Evolutionary conservation across 371 early-diverging fungal species (phyloP).

Genomic region (Mortierella sp.): DNA sequence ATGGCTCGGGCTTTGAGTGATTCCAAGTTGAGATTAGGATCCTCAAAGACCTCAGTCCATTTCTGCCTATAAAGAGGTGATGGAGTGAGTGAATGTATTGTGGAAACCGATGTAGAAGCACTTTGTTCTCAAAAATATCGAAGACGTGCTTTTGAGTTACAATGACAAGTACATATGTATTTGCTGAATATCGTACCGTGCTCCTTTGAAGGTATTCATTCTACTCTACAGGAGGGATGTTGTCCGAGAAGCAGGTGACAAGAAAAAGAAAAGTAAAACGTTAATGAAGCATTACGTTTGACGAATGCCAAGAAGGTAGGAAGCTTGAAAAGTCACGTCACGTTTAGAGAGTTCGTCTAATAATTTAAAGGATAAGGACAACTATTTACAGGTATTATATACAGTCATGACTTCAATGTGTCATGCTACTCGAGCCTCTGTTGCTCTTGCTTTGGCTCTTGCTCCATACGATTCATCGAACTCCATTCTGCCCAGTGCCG

Average conservation of each 20-base stretch:
- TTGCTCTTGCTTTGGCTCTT: background rate
- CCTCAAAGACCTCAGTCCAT: conserved; percentile 56
- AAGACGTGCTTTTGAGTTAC: background rate
- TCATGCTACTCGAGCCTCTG: background rate
- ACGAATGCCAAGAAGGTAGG: background rate
- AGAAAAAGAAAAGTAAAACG: background rate
- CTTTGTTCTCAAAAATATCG: background rate
- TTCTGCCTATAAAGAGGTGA: conserved; percentile 27
- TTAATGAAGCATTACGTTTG: background rate
- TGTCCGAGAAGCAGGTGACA: background rate
- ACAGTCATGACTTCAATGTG: background rate
- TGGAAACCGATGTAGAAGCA: background rate
- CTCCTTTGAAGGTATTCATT: conserved; percentile 57
- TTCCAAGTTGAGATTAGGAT: conserved; percentile 40
- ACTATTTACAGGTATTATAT: background rate
- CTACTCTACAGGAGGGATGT: background rate
- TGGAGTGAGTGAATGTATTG: background rate
- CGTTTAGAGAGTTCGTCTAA: too few species aligned
- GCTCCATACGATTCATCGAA: background rate
- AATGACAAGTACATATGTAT: background rate
- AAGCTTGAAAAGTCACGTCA: conserved; percentile 4
- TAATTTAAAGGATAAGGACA: too few species aligned
- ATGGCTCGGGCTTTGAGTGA: conserved; percentile 47
- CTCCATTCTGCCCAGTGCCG: conserved; percentile 36
- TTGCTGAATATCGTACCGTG: conserved; percentile 26